phyloP scores from a whole-genome alignment of 352 stramenopile species.

The Aphanomyces cochlioides region DNA sequence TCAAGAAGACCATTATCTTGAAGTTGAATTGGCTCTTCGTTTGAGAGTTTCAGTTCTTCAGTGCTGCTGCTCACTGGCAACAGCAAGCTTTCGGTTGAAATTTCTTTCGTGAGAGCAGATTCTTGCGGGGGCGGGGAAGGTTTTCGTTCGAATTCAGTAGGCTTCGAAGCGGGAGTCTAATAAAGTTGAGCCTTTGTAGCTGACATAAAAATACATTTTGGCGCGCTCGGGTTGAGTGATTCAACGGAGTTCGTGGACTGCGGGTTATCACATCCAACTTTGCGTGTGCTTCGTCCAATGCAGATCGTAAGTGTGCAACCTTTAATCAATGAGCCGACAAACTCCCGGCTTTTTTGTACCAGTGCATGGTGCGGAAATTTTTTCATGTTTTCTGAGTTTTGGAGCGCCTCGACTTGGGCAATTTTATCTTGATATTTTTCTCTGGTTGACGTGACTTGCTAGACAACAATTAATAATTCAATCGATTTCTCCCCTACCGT shows the following conservation, averaged over 20 bases:
- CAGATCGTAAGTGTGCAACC: constrained; percentile 24
- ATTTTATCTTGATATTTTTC: constrained; percentile 45
- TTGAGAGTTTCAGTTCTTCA: too few relatives aligned
- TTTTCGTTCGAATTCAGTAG: too few relatives aligned
- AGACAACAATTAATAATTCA: neutral
- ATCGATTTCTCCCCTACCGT: constrained; percentile 1
- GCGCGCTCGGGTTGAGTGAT: too few relatives aligned
- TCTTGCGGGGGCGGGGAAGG: too few relatives aligned
- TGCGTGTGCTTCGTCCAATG: constrained; percentile 18
- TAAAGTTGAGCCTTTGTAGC: too few relatives aligned
- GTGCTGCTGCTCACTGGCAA: too few relatives aligned
- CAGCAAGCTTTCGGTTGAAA: too few relatives aligned
- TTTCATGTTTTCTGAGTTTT: constrained; percentile 17
- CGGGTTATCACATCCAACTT: constrained; percentile 40
- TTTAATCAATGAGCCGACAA: neutral
- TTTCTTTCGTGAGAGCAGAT: too few relatives aligned
- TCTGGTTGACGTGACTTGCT: constrained; percentile 40
- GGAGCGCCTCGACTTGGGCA: constrained; percentile 33
- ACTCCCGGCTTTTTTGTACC: neutral
- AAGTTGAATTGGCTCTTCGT: too few relatives aligned
- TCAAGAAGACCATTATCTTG: too few relatives aligned
- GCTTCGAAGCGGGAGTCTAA: too few relatives aligned
- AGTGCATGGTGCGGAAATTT: constrained; percentile 27
- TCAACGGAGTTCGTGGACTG: neutral
- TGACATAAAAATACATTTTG: too few relatives aligned